Percentiles rank a stretch among this genome's conserved stretches.
phyloP scores from a whole-genome alignment of 805 yeast genomes.

The Lipomyces sp. region DNA sequence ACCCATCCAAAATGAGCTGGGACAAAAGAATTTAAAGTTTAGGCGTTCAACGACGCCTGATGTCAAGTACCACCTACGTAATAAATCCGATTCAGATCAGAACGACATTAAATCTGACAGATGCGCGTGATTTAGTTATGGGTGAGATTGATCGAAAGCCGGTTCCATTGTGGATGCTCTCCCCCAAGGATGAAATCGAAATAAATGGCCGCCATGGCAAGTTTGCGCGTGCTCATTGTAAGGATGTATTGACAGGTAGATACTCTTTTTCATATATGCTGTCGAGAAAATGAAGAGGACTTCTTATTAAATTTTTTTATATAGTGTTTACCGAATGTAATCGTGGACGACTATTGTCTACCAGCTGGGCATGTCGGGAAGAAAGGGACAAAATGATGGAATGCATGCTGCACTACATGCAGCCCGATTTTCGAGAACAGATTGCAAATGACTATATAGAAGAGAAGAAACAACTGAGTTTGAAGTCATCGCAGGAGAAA shows the following conservation, averaged over 20 bases:
- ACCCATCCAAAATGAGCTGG: too few relatives aligned
- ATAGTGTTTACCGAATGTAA: constrained; percentile 69
- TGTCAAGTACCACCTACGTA: background rate
- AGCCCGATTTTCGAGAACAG: constrained; percentile 63
- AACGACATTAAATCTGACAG: background rate
- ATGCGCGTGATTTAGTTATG: background rate
- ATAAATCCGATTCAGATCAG: background rate
- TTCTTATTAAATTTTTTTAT: background rate
- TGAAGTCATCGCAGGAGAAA: constrained; percentile 34
- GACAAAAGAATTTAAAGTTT: background rate
- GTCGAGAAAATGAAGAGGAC: too few relatives aligned
- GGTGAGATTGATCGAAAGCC: constrained; percentile 6
- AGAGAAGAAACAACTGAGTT: constrained; percentile 53
- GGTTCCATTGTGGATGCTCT: constrained; percentile 34
- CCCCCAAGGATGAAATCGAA: constrained; percentile 32
- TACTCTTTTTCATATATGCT: background rate
- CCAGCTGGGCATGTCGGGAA: constrained; percentile 67
- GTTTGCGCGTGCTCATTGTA: constrained; percentile 27
- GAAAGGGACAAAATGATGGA: constrained; percentile 61
- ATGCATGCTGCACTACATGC: constrained; percentile 63
- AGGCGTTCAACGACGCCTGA: background rate
- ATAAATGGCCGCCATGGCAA: constrained; percentile 20
- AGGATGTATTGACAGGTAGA: constrained; percentile 22
- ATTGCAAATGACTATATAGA: constrained; percentile 69
- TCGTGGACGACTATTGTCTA: constrained; percentile 63